Conservation (phyloP, 768 basidiomycete genomes). For the Sarcomyxa edulis region DNA sequence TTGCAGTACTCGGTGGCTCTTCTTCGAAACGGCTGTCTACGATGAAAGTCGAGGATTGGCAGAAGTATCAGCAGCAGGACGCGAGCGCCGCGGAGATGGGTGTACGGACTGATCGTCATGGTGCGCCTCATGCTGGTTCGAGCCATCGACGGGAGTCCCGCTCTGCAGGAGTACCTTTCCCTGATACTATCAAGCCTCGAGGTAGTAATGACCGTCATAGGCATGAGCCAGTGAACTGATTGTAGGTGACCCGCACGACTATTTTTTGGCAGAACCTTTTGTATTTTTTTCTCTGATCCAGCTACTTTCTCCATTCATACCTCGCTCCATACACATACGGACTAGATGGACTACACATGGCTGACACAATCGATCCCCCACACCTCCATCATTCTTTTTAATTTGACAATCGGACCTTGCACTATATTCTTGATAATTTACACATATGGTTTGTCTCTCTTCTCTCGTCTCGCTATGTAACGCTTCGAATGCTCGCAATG, state of each 20-base stretch:
- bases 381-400: too few relatives aligned
- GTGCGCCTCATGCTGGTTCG: constrained; percentile 17
- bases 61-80: constrained; percentile 66
- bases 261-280: background rate
- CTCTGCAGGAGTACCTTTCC: constrained; percentile 51
- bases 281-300: background rate
- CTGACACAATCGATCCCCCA: too few relatives aligned
- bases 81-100: constrained; percentile 33
- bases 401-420: too few relatives aligned
- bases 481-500: too few relatives aligned
- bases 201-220: constrained; percentile 14
- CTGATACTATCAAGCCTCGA: constrained; percentile 29
- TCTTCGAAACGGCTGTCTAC: constrained; percentile 64
- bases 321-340: too few relatives aligned
- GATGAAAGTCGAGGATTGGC: constrained; percentile 85
- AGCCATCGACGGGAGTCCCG: constrained; percentile 27
- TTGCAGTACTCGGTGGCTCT: constrained; percentile 33
- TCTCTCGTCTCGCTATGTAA: too few relatives aligned
- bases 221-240: constrained; percentile 28
- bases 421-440: too few relatives aligned
- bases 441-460: too few relatives aligned
- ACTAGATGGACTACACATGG: too few relatives aligned
- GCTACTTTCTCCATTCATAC: too few relatives aligned
- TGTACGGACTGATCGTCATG: constrained; percentile 6
- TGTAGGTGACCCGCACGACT: constrained; percentile 1